Evolutionary conservation across 371 early-diverging fungal species (phyloP).

Genomic region (Mucor irregularis): DNA sequence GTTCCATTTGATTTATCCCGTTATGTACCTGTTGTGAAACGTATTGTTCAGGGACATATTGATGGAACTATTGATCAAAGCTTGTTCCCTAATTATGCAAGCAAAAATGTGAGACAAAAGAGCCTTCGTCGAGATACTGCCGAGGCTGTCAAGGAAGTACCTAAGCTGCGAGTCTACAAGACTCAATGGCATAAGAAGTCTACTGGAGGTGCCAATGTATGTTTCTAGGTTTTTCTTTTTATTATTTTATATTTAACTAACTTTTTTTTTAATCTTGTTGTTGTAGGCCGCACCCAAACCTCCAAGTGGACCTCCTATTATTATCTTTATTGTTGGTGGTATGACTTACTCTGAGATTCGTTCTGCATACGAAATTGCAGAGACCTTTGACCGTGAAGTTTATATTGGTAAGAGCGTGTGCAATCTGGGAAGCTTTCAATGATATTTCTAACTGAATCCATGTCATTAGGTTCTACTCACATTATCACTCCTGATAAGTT

Average conservation of each 20-base stretch:
- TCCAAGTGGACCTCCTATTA: slow-evolving; percentile 53
- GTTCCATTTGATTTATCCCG: slow-evolving; percentile 70
- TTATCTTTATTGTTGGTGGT: slow-evolving; percentile 91
- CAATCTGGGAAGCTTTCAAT: too few species aligned
- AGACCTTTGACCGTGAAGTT: slow-evolving; percentile 73
- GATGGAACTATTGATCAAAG: slow-evolving; percentile 59
- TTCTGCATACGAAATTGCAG: slow-evolving; percentile 78
- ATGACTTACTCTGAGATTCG: slow-evolving; percentile 92
- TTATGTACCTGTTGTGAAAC: slow-evolving; percentile 69
- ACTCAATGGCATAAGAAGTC: slow-evolving; percentile 63
- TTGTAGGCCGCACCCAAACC: slow-evolving; percentile 46
- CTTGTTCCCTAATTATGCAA: slow-evolving; percentile 55
- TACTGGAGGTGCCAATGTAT: slow-evolving; percentile 23
- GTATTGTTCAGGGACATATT: slow-evolving; percentile 59
- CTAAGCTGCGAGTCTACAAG: slow-evolving; percentile 49
- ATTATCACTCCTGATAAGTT: slow-evolving; percentile 79
- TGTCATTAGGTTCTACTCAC: slow-evolving; percentile 69
- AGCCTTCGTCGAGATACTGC: slow-evolving; percentile 31
- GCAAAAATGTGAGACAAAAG: slow-evolving; percentile 48
- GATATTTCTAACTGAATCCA: background rate
- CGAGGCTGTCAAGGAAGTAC: slow-evolving; percentile 32
- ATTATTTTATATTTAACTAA: background rate
- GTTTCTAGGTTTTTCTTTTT: too few species aligned
- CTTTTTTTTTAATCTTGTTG: background rate
- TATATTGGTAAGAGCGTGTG: slow-evolving; percentile 79